These are phyloP conservation scores for Biscutella laevigata DNA, from an alignment of 441 rosid genomes.

Conservation along the genomic window DNA sequence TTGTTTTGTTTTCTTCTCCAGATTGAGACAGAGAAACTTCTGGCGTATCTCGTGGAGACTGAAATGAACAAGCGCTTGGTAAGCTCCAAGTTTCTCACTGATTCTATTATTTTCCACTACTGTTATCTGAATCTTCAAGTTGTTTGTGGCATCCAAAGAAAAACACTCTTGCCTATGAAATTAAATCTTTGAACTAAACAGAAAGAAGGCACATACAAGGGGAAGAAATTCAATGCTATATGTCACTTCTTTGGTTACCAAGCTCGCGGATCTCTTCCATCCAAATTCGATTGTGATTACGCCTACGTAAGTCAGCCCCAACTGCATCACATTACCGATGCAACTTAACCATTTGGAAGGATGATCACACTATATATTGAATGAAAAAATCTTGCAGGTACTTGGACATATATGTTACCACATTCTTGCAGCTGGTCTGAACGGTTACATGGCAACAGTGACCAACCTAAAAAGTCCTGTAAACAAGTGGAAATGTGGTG, in stretches of 20 bases:
- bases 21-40: constrained; percentile 98
- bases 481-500: constrained; percentile 96
- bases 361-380: not conserved
- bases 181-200: constrained; percentile 29
- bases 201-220: constrained; percentile 95
- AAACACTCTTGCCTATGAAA: not conserved
- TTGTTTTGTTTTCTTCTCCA: constrained; percentile 25
- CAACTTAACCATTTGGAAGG: not conserved
- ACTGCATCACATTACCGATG: not conserved
- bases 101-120: not conserved
- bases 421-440: constrained; percentile 86
- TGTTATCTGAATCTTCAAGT: not conserved
- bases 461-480: constrained; percentile 85
- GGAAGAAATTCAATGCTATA: constrained; percentile 91
- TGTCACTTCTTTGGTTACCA: constrained; percentile 99
- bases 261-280: constrained; percentile 96
- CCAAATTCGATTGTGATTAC: constrained; percentile 93
- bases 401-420: constrained; percentile 96
- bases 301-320: constrained; percentile 63
- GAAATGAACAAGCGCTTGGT: constrained; percentile 93
- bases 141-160: not conserved
- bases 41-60: constrained; percentile 93
- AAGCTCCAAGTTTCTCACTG: constrained; percentile 7
- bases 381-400: constrained; percentile 38
- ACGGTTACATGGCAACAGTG: constrained; percentile 96